Conservation (phyloP, 805 yeast genomes). For the Barnettozyma populi region DNA sequence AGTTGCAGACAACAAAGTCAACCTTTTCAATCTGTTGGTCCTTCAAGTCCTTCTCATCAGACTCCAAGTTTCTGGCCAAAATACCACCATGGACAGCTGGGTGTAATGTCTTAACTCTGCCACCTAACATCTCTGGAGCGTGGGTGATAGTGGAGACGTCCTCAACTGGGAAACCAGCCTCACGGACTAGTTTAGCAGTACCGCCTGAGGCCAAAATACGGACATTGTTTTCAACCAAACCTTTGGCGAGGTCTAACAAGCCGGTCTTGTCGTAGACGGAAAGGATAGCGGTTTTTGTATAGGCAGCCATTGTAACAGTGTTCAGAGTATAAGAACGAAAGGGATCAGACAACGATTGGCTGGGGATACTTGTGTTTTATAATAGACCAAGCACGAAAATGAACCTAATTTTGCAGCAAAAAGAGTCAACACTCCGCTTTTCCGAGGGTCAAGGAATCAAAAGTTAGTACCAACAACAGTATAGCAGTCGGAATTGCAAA, state of each 20-base stretch:
- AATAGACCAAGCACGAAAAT: slow-evolving; percentile 1
- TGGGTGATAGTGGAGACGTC: slow-evolving; percentile 94
- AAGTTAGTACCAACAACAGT: no score
- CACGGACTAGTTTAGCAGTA: slow-evolving; percentile 89
- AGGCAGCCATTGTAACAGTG: slow-evolving; percentile 24
- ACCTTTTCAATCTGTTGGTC: slow-evolving; percentile 93
- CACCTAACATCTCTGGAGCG: slow-evolving; percentile 99
- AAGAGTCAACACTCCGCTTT: slow-evolving; percentile 7
- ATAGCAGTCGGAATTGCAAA: neutral
- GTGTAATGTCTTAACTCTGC: slow-evolving; percentile 96
- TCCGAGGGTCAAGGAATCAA: neutral
- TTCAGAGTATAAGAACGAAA: neutral
- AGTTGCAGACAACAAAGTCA: slow-evolving; percentile 94
- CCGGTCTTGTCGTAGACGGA: slow-evolving; percentile 99
- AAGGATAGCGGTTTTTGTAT: slow-evolving; percentile 83
- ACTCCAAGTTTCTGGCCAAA: slow-evolving; percentile 86
- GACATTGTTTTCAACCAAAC: slow-evolving; percentile 81
- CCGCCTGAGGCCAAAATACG: slow-evolving; percentile 97
- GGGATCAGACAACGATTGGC: neutral
- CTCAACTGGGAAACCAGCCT: slow-evolving; percentile 96
- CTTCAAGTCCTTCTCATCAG: slow-evolving; percentile 83
- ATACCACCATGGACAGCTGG: slow-evolving; percentile 99
- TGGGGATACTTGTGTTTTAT: neutral
- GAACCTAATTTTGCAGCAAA: slow-evolving; percentile 9
- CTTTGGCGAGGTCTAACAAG: slow-evolving; percentile 91